Percentiles rank a stretch among this genome's conserved stretches.
Evolutionary conservation across 2,329 filamentous ascomycete genomes (phyloP).

Genomic region (Byssoonygena ceratinophila): DNA sequence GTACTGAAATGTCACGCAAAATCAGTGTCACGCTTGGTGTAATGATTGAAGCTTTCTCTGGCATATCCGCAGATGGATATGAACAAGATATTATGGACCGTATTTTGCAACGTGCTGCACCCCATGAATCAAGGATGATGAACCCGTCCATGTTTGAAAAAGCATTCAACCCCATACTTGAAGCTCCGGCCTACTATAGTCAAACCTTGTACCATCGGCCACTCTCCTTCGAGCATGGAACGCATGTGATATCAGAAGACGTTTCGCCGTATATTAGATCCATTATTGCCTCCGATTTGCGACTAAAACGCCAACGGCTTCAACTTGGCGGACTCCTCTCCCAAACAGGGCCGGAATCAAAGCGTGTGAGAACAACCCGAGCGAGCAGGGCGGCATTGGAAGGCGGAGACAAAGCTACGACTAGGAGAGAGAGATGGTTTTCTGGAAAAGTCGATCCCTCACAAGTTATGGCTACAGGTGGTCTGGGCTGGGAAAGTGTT

Average conservation of each 20-base stretch:
- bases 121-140: constrained; percentile 20
- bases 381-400: constrained; percentile 67
- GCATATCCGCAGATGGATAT: constrained; percentile 14
- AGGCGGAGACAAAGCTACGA: constrained; percentile 56
- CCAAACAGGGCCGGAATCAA: constrained; percentile 44
- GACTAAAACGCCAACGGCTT: constrained; percentile 57
- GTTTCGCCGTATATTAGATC: constrained; percentile 81
- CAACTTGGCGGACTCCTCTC: constrained; percentile 53
- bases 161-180: constrained; percentile 45
- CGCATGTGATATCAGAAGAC: constrained; percentile 58
- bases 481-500: constrained; percentile 32
- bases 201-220: constrained; percentile 33
- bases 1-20: constrained; percentile 30
- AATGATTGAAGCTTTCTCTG: constrained; percentile 21
- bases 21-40: constrained; percentile 27
- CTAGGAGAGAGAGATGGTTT: constrained; percentile 64
- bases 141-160: constrained; percentile 34
- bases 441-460: constrained; percentile 48
- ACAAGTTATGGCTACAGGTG: constrained; percentile 56
- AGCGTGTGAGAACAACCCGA: constrained; percentile 59
- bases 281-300: constrained; percentile 67
- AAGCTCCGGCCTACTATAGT: constrained; percentile 27
- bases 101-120: constrained; percentile 23
- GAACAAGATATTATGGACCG: constrained; percentile 24
- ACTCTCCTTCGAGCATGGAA: constrained; percentile 66